These are phyloP conservation scores for Patellifolia procumbens DNA, from an alignment of 179 eudicot genomes.

Conservation along the genomic window DNA sequence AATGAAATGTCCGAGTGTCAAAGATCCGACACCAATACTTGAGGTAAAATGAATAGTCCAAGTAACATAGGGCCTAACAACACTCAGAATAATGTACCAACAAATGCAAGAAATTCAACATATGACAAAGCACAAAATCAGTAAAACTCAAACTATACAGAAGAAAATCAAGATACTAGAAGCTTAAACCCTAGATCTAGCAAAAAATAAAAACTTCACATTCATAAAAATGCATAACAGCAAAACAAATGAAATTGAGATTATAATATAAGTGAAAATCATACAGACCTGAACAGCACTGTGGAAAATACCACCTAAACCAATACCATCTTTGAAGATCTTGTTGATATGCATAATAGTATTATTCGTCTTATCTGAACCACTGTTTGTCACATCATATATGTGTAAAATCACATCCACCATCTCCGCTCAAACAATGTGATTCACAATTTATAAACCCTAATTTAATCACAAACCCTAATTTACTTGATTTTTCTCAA, in stretches of 20 bases:
- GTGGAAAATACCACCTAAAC: constrained; percentile 92
- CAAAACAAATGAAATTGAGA: not conserved
- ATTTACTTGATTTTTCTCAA: not conserved
- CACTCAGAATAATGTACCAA: not conserved
- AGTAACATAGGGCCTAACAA: too few relatives aligned
- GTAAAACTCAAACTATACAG: not conserved
- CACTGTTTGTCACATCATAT: constrained; percentile 94
- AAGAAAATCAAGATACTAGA: not conserved
- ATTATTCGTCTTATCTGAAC: constrained; percentile 82
- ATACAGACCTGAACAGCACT: constrained; percentile 84
- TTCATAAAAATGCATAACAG: constrained; percentile 8
- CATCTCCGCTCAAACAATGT: constrained; percentile 30
- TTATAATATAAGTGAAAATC: not conserved
- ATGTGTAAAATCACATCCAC: constrained; percentile 78
- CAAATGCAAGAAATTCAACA: not conserved
- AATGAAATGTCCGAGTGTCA: too few relatives aligned
- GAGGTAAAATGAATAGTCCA: too few relatives aligned
- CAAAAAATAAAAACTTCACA: constrained; percentile 9
- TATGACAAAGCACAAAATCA: not conserved
- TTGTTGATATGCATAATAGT: constrained; percentile 92
- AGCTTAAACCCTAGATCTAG: constrained; percentile 48
- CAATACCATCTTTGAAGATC: constrained; percentile 95
- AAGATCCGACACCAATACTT: too few relatives aligned
- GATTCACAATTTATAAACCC: constrained; percentile 11
- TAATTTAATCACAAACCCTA: constrained; percentile 15